Base-by-base conservation (phyloP, 1,139 yeast genomes). In the Sugiyamaella xylanicola region DNA sequence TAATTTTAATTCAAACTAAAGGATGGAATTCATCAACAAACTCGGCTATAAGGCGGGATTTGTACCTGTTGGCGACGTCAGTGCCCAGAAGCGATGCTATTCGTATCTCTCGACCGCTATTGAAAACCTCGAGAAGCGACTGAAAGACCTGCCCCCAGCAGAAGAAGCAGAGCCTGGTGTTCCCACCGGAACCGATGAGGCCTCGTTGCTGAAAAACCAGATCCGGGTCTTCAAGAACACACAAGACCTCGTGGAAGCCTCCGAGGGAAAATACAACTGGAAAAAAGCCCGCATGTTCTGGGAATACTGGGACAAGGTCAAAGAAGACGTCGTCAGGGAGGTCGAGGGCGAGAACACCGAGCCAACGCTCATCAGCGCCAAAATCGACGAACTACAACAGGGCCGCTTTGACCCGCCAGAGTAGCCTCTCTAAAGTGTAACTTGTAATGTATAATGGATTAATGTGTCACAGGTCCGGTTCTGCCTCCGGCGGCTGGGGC, bases 231-330 rank as follows among this genome's bases (percentile, higher is more conserved):
- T 65, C 51, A 44, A 59, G 4, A 55, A 60, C 25, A 56, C 57
- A 17, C 40, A 56, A 17, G 50, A 54, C 11, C 51, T 65, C 35
- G 54, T 62, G 29, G 57, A 53, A 43, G 48, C 59, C 20, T 50
- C 59, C 15, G 63, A 61, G 15, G 68, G 68, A 17, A 56, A 62
- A 16, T 57, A 56, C 47, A 43, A 54, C 17, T 45, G 55, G 53
- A 53, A 55, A 46, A 59, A 63, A 35, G 70, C 73, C 35, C 55
- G 61, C 49, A 66, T 61, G 56, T 69, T 69, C 58, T 69, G 73
- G 73, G 53, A 56, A 20, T 65, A 67, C 59, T 69, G 73, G 73
- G 73, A 69, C 59, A 65, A 62, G 57, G 48, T 58, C 51, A 66
- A 63, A 59, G 64, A 65, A 56, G 55, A 55, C 9, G 65, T 59